Evolutionary conservation across 495 filamentous ascomycete species (phyloP).

Genomic region (Xylaria palmicola): DNA sequence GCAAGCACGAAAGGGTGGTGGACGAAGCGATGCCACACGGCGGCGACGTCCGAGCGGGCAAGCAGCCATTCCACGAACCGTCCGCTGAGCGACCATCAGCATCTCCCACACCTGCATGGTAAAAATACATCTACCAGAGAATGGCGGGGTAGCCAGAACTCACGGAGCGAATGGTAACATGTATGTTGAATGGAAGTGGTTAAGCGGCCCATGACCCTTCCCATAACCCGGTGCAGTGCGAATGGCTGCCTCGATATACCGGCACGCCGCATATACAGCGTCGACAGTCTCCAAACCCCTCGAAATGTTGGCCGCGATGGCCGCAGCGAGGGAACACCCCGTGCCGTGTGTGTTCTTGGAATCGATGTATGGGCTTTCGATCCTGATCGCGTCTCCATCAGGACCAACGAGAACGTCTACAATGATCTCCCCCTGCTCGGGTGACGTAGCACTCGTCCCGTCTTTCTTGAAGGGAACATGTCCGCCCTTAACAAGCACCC

Average conservation of each 20-base stretch:
- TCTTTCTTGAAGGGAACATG: conserved; percentile 78
- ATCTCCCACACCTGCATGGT: no score
- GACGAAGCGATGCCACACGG: conserved; percentile 69
- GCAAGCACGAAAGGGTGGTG: conserved; percentile 76
- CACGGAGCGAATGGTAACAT: conserved; percentile 81
- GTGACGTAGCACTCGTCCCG: conserved; percentile 48
- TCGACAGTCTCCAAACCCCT: conserved; percentile 54
- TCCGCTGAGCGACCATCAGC: conserved; percentile 50
- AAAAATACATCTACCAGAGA: no score
- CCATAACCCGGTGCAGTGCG: conserved; percentile 71
- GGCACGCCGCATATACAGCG: conserved; percentile 69
- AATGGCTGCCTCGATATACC: conserved; percentile 84
- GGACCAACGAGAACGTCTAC: conserved; percentile 71
- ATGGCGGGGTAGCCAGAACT: conserved; percentile 34
- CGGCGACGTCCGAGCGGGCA: conserved; percentile 68
- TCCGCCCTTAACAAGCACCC: conserved; percentile 88
- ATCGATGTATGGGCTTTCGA: conserved; percentile 66
- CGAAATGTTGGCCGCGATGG: conserved; percentile 85
- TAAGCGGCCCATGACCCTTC: conserved; percentile 82
- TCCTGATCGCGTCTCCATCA: conserved; percentile 49
- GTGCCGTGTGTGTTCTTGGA: conserved; percentile 91
- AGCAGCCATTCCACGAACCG: conserved; percentile 83
- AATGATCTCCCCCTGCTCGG: conserved; percentile 61
- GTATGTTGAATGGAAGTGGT: conserved; percentile 87
- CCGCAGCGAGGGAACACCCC: conserved; percentile 92